Base-by-base conservation (phyloP, 768 basidiomycete genomes). In the Gymnopilus dilepis region DNA sequence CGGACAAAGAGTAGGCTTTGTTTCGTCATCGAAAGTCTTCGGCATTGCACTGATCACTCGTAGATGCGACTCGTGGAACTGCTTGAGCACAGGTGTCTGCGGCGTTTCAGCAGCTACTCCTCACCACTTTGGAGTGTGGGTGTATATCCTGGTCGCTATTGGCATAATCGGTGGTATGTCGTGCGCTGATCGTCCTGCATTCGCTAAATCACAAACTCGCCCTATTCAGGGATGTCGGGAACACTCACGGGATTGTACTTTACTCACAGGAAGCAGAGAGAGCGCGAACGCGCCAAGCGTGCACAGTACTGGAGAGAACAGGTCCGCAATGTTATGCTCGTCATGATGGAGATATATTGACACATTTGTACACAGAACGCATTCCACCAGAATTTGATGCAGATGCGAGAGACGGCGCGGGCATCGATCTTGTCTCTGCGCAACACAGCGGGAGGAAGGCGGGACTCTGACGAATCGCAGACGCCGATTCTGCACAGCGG, bases 301-400 rank as follows among this genome's bases (percentile, higher is more conserved):
- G 77, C 88, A 42, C 92, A 94, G 71, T 95, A 95, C 76, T 95
- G 94, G 89, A 87, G 88, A 66, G 94, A 95, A 78, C 93, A 94
- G 82, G 89, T 87, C 64, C n/a, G 48, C 8, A 17, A 52, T 67
- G 15, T 24, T 17, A 24, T n/a, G 6, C 12, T 51, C 47, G 13
- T 17, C 12, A 7, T 48, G 38, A 21, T 11, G 22, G 17, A 38
- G 40, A 6, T 6, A 22, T 11, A 45, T 26, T 56, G 38, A 9
- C 30, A 37, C 19, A 24, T 30, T 8, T 28, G 28, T 57, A 17
- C 12, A n/a, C 66, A 92, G 87, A 89, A 88, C 66, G 85, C 89
- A 8, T 90, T 92, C 82, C 89, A 90, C 65, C 88, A 91, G 76
- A 91, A 90, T 70, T 84, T 94, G 54, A 70, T 89, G 70, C 86